Percentiles rank a stretch among this genome's conserved stretches.
Evolutionary conservation across 129 eudicot species (phyloP).

Genomic region (Silybum marianum): DNA sequence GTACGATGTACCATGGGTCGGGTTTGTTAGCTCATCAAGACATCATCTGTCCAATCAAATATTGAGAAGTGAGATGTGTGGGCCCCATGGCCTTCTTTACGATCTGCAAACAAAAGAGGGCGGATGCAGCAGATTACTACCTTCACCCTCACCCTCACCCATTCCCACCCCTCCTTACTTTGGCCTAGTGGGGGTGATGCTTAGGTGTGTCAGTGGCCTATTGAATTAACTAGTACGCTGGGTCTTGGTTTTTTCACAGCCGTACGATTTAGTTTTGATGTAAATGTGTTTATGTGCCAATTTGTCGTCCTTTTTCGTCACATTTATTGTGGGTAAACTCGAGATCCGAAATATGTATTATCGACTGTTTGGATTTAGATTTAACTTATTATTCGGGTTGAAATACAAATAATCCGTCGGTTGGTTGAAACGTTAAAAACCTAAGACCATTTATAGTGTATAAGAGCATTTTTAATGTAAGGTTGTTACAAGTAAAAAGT

Average conservation of each 20-base stretch:
- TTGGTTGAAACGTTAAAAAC: too few relatives aligned
- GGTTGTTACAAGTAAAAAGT: too few relatives aligned
- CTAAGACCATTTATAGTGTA: too few relatives aligned
- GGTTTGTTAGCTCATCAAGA: slow-evolving; percentile 20
- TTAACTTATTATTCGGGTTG: too few relatives aligned
- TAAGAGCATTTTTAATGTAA: too few relatives aligned
- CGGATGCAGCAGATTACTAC: slow-evolving; percentile 18
- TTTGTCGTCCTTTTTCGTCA: background rate
- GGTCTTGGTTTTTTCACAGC: slow-evolving; percentile 23
- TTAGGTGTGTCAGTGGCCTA: slow-evolving; percentile 28
- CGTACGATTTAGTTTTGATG: slow-evolving; percentile 26
- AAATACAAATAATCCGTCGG: too few relatives aligned
- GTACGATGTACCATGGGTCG: slow-evolving; percentile 22
- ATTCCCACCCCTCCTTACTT: slow-evolving; percentile 27
- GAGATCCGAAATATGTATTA: background rate
- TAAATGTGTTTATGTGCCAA: slow-evolving; percentile 21
- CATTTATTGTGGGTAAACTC: slow-evolving; percentile 22
- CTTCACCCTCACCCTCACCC: too few relatives aligned
- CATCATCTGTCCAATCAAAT: slow-evolving; percentile 31
- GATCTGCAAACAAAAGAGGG: slow-evolving; percentile 12
- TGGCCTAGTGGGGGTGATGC: slow-evolving; percentile 17
- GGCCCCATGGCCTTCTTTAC: too few relatives aligned
- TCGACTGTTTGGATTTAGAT: background rate
- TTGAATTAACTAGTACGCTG: slow-evolving; percentile 7
- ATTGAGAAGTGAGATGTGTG: slow-evolving; percentile 15